Evolutionary conservation across 1,284 basidiomycete species (phyloP), one percentile per base, ranked within the genome.

Genomic region (Rhodotorula sp.): DNA sequence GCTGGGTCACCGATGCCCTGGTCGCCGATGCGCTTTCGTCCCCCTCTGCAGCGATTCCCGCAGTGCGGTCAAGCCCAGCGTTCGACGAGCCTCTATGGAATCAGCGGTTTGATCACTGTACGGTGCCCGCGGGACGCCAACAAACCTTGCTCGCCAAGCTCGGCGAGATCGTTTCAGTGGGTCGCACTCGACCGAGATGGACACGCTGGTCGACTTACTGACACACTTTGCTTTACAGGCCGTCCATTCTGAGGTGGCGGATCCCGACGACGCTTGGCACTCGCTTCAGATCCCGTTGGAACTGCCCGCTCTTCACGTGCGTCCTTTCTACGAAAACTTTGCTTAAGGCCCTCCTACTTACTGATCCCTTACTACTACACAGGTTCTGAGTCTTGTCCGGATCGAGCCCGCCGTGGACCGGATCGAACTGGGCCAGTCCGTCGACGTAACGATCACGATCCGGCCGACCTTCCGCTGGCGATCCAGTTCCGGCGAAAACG

Each of bases 381-480:
- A 75, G 74, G 71, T 77, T 48, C 70, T 74, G 50, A 75, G 66
- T 58, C 67, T 68, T 48, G 76, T 76, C 21, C 64, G 59, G n/a
- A 50, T 77, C 61, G n/a, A 63, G 28, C 60, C 64, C 21, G 56
- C 62, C n/a, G 14, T 31, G 18, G 23, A 21, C 16, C 60, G 63
- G n/a, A 21, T 84, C 85, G 26, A 90, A 75, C 89, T 91, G 6
- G 91, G 92, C 1, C 90, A 93, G 75, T 89, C 90, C 1, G 85
- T 93, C 34, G 84, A 86, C 26, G 87, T 87, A 0, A 82, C 83
- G 23, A 79, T 93, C 52, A 84, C 83, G 3, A 87, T 93, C 23
- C 83, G 83, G 59, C 89, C 88, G 0, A 88, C 88, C 1, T 88
- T 91, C 78, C 87, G 89, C 76, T 93, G 91, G 91, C 85, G 87